A percentile compares a stretch with the other conserved stretches of the same genome.
phyloP scores from a whole-genome alignment of 2,329 filamentous ascomycete species.

The Didymella segeticola region DNA sequence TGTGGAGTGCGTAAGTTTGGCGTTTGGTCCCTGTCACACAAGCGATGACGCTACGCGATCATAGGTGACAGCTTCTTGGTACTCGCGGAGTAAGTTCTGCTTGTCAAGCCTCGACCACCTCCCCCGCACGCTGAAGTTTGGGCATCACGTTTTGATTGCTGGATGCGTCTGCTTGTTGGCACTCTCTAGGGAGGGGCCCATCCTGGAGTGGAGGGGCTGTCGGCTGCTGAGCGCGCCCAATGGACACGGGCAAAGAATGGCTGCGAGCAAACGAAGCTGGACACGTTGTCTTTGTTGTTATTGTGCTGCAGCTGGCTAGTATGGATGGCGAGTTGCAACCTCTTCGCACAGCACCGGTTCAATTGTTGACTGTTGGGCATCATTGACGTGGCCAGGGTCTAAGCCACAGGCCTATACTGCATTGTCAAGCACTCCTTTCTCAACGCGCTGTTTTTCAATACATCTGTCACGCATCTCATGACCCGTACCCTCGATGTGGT shows the following conservation, averaged over 20 bases:
- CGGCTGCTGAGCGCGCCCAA: background rate
- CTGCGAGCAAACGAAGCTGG: slow-evolving; percentile 16
- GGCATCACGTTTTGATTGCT: slow-evolving; percentile 15
- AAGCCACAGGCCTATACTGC: slow-evolving; percentile 19
- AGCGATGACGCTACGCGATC: slow-evolving; percentile 5
- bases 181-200: slow-evolving; percentile 5
- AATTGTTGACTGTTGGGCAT: slow-evolving; percentile 19
- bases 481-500: slow-evolving; percentile 3
- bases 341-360: slow-evolving; percentile 17
- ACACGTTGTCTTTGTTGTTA: slow-evolving; percentile 26
- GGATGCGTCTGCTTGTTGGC: slow-evolving; percentile 24
- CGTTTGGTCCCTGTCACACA: slow-evolving; percentile 3
- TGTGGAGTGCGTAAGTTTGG: background rate
- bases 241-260: background rate
- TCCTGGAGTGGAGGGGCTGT: background rate
- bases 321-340: slow-evolving; percentile 12
- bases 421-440: slow-evolving; percentile 15
- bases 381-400: slow-evolving; percentile 12
- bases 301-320: slow-evolving; percentile 23
- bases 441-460: slow-evolving; percentile 10
- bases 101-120: slow-evolving; percentile 15
- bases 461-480: background rate
- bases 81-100: slow-evolving; percentile 11
- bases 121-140: slow-evolving; percentile 14
- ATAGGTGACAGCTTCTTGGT: slow-evolving; percentile 7